phyloP scores from a whole-genome alignment of 1,139 yeast species.

The Zygosaccharomyces pseudobailii region DNA sequence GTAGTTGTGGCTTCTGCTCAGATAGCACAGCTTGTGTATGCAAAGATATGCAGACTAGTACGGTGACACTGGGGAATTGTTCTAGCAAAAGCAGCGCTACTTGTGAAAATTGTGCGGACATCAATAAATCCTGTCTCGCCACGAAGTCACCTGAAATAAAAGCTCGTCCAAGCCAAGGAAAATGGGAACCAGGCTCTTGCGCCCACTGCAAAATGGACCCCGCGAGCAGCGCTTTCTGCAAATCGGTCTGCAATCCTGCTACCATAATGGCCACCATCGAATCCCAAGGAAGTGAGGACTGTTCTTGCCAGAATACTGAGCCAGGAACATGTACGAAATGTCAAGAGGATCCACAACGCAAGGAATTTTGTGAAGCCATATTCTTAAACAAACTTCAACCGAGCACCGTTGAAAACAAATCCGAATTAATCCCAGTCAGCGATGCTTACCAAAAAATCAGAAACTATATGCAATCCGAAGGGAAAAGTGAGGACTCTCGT shows the following conservation, averaged over 20 bases:
- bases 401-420: neutral
- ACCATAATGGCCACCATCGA: neutral
- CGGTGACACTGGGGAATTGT: slow-evolving; percentile 1
- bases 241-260: slow-evolving; percentile 6
- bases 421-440: slow-evolving; percentile 13
- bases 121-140: slow-evolving; percentile 16
- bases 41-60: slow-evolving; percentile 51
- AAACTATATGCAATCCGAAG: slow-evolving; percentile 13
- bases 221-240: slow-evolving; percentile 11
- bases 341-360: slow-evolving; percentile 19
- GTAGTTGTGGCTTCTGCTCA: slow-evolving; percentile 82
- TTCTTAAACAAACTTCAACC: slow-evolving; percentile 3
- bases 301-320: slow-evolving; percentile 24
- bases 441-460: slow-evolving; percentile 17
- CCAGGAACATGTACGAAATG: slow-evolving; percentile 91
- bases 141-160: neutral
- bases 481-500: neutral
- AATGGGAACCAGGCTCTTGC: slow-evolving; percentile 84
- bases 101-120: slow-evolving; percentile 21
- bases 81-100: neutral
- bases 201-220: slow-evolving; percentile 48
- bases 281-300: neutral
- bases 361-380: slow-evolving; percentile 12
- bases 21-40: slow-evolving; percentile 92
- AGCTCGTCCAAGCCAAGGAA: neutral